A percentile compares a stretch with the other conserved stretches of the same genome.
Evolutionary conservation across 2,329 filamentous ascomycete species (phyloP).

Genomic region (Trichoderma koningii): DNA sequence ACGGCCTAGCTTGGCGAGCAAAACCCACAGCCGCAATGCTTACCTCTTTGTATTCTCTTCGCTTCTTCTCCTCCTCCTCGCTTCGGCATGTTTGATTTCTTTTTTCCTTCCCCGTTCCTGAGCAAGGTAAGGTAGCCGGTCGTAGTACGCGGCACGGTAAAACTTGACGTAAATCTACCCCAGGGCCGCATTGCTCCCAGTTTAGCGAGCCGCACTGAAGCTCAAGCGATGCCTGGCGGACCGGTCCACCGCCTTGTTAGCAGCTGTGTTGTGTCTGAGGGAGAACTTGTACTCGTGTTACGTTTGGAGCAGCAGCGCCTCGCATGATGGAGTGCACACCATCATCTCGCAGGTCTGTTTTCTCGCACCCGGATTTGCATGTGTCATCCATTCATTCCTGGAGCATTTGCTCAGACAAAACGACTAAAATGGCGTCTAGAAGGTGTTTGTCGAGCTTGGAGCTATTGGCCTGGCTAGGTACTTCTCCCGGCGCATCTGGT

Average conservation of each 20-base stretch:
- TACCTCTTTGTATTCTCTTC: background rate
- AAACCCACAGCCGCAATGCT: background rate
- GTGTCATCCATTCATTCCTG: too few relatives aligned
- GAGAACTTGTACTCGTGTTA: too few relatives aligned
- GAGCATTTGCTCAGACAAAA: too few relatives aligned
- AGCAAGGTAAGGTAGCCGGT: too few relatives aligned
- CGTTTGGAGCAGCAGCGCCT: slow-evolving; percentile 4
- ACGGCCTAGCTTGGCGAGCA: slow-evolving; percentile 5
- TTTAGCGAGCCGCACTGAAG: background rate
- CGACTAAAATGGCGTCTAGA: too few relatives aligned
- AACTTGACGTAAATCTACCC: too few relatives aligned
- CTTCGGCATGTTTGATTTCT: background rate
- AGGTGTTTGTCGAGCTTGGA: too few relatives aligned
- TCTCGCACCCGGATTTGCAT: too few relatives aligned
- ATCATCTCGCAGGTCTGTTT: background rate
- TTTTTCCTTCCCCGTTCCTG: too few relatives aligned
- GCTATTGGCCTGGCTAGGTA: background rate
- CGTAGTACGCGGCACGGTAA: too few relatives aligned
- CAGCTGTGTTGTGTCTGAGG: background rate
- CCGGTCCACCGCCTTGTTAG: slow-evolving; percentile 14
- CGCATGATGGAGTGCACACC: slow-evolving; percentile 23
- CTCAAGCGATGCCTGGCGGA: slow-evolving; percentile 5
- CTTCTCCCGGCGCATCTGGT: too few relatives aligned
- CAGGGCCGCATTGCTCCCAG: too few relatives aligned
- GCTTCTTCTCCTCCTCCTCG: background rate